Evolutionary conservation across 2,329 filamentous ascomycete genomes (phyloP).

Genomic region (Helotiales sp.): DNA sequence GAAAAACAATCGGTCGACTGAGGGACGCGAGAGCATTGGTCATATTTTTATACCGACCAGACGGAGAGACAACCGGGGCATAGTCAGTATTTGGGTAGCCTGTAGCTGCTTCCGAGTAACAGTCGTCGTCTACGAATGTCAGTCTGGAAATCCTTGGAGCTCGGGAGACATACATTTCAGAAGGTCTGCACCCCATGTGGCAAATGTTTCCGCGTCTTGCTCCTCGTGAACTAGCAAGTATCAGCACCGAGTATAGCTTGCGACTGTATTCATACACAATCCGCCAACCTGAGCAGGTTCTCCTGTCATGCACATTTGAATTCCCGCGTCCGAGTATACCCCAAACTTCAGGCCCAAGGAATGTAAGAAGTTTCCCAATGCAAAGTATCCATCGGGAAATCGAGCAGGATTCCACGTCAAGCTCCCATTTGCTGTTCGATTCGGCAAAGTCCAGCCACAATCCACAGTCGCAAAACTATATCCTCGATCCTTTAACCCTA

Average conservation of each 20-base stretch:
- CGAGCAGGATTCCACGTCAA: conserved; percentile 43
- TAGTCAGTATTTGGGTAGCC: conserved; percentile 39
- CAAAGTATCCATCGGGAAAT: conserved; percentile 44
- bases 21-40: conserved; percentile 32
- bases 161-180: conserved; percentile 41
- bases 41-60: conserved; percentile 38
- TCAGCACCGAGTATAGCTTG: conserved; percentile 1
- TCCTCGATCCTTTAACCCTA: conserved; percentile 44
- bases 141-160: neutral
- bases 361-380: conserved; percentile 43
- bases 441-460: conserved; percentile 48
- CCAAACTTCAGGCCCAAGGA: conserved; percentile 43
- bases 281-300: conserved; percentile 27
- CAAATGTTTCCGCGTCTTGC: conserved; percentile 29
- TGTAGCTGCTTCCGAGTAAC: conserved; percentile 37
- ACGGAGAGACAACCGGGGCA: conserved; percentile 36
- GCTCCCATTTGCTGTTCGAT: conserved; percentile 35
- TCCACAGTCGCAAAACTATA: conserved; percentile 52
- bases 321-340: conserved; percentile 42
- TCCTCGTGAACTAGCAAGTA: conserved; percentile 26
- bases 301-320: conserved; percentile 34
- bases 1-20: conserved; percentile 37
- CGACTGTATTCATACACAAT: conserved; percentile 24
- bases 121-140: conserved; percentile 35
- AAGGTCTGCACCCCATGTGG: conserved; percentile 37